Evolutionary conservation across 306 rosid genomes (phyloP), one percentile per base, ranked within the genome.

Genomic region (Rosa lucieae): DNA sequence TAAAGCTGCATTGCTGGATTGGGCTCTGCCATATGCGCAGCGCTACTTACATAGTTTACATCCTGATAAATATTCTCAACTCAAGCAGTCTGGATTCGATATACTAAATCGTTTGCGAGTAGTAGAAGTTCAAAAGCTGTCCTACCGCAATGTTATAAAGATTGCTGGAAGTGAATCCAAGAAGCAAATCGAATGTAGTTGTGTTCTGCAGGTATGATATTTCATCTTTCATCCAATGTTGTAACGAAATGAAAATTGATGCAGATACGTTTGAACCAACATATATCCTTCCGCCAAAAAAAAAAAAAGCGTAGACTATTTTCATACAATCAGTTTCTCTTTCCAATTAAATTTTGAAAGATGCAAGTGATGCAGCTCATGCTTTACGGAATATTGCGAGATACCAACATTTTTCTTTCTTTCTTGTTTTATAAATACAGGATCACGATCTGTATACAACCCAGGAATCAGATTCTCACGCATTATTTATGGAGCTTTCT

Each of bases 11-110:
- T 83, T 92, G 84, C 70, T 94, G 78, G 89, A 91, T 83, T 92
- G 97, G 97, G 86, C 79, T 85, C 91, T 94, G 80, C 97, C 99
- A 73, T 92, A 84, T 77, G 92, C 92, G 29, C 99, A 94, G 89
- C 99, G 99, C 85, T 94, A 92, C 82, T 53, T 94, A 70, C 65
- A 55, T 76, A 77, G 87, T 71, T 65, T 77, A 73, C 97, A 92
- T 56, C 63, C 82, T 11, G 90, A 88, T 70, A 88, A 72, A 88
- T 92, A 89, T 76, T 56, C 76, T 68, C 82, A 89, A 81, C 93
- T 94, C 73, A 91, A 91, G 89, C 89, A 85, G 84, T 87, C 94
- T 67, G 88, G 86, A 81, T 92, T 87, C 44, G 84, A 87, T 59
- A 37, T 82, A 79, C 66, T 90, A 68, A 85, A 79, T 51, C 21